Conservation (phyloP, 352 stramenopile species). For the Phytophthora cactorum region DNA sequence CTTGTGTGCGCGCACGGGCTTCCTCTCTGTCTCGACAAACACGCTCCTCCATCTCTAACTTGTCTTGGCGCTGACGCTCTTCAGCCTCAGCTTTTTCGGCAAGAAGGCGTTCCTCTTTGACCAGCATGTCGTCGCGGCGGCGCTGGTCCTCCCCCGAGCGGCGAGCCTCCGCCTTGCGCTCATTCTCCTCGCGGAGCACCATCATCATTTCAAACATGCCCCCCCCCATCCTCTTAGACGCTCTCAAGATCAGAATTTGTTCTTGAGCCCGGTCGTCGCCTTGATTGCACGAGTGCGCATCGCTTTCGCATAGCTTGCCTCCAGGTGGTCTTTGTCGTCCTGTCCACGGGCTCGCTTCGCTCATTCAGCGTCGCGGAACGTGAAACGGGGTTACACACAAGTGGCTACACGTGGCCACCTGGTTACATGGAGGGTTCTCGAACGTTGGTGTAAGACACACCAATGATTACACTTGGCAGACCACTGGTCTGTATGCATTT, state of each 20-base stretch:
- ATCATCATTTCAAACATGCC: slow-evolving; percentile 12
- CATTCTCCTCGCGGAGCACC: not conserved
- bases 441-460: too few species aligned
- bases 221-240: not conserved
- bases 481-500: too few species aligned
- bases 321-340: too few species aligned
- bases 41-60: not conserved
- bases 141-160: not conserved
- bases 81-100: not conserved
- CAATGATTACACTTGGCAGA: too few species aligned
- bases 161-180: not conserved
- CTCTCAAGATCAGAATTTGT: slow-evolving; percentile 4
- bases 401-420: too few species aligned
- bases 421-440: too few species aligned
- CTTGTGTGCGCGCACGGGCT: not conserved
- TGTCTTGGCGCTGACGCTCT: not conserved
- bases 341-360: too few species aligned
- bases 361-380: not conserved
- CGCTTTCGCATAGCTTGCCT: slow-evolving; percentile 6
- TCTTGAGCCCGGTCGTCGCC: not conserved
- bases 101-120: not conserved
- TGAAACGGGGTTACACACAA: too few species aligned
- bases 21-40: not conserved
- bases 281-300: slow-evolving; percentile 9
- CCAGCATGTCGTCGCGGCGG: not conserved